These are phyloP conservation scores for Hippophae tibetana DNA, from an alignment of 306 rosid genomes.

Conservation along the genomic window DNA sequence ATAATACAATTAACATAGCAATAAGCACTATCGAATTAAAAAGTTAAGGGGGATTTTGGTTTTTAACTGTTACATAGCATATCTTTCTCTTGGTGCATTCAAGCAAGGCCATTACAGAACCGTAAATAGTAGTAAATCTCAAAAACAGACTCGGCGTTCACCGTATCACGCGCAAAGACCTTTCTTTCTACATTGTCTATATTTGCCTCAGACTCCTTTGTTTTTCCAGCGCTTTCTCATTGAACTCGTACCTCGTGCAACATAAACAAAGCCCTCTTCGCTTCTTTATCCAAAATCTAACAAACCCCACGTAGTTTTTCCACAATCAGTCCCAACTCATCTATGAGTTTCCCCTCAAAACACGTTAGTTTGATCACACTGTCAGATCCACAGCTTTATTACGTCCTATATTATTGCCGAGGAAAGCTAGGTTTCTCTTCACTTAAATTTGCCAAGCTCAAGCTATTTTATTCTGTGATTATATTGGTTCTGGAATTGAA, in stretches of 20 bases:
- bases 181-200: neutral
- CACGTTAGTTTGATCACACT: constrained; percentile 12
- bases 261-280: constrained; percentile 8
- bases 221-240: constrained; percentile 21
- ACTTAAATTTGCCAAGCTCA: neutral
- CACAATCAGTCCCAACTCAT: constrained; percentile 25
- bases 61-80: no score
- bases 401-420: constrained; percentile 14
- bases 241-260: neutral
- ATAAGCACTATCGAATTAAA: no score
- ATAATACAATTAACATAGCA: no score
- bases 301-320: constrained; percentile 36
- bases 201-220: neutral
- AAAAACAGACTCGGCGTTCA: constrained; percentile 5
- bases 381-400: constrained; percentile 44
- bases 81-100: no score
- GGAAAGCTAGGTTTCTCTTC: neutral
- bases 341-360: constrained; percentile 29
- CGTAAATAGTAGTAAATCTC: neutral
- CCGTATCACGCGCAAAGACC: constrained; percentile 6
- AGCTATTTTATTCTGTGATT: constrained; percentile 1
- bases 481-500: constrained; percentile 15
- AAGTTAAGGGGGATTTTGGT: no score
- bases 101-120: no score
- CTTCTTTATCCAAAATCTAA: constrained; percentile 28